Percentiles rank a stretch among this genome's conserved stretches.
Evolutionary conservation across 2,329 filamentous ascomycete genomes (phyloP).

Genomic region (Cladosporium colombiae): DNA sequence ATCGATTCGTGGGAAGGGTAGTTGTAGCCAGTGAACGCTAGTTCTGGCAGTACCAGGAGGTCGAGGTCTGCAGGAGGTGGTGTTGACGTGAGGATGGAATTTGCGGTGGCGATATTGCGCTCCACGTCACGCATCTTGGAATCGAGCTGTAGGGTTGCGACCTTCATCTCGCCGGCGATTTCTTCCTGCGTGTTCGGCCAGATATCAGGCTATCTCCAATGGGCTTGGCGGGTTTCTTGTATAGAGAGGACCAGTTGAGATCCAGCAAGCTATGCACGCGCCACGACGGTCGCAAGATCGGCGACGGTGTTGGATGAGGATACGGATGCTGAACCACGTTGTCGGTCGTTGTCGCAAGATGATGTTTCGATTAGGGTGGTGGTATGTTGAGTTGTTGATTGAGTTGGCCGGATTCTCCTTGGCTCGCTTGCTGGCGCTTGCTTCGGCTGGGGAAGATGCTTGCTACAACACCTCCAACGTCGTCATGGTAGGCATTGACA

Average conservation of each 20-base stretch:
- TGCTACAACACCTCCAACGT: neutral
- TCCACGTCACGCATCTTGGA: constrained; percentile 69
- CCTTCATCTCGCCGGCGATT: constrained; percentile 55
- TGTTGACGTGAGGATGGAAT: constrained; percentile 58
- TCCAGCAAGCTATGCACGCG: neutral
- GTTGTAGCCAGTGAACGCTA: constrained; percentile 80
- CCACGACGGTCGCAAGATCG: neutral
- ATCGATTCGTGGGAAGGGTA: constrained; percentile 71
- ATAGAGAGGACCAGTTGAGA: neutral
- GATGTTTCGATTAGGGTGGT: neutral
- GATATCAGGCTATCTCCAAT: neutral
- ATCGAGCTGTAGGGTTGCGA: constrained; percentile 71
- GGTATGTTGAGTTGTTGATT: neutral
- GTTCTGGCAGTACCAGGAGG: constrained; percentile 72
- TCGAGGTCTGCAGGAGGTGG: constrained; percentile 53
- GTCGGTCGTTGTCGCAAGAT: neutral
- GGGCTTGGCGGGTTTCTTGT: neutral
- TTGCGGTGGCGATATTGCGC: constrained; percentile 69
- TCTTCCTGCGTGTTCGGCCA: neutral
- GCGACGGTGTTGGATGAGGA: neutral
- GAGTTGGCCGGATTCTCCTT: neutral
- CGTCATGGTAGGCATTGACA: neutral
- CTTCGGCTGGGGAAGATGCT: neutral
- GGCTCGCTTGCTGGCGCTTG: constrained; percentile 6
- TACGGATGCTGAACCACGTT: neutral